These are phyloP conservation scores for Scheffersomyces lignicola DNA, from an alignment of 1,139 yeast species.

Conservation along the genomic window DNA sequence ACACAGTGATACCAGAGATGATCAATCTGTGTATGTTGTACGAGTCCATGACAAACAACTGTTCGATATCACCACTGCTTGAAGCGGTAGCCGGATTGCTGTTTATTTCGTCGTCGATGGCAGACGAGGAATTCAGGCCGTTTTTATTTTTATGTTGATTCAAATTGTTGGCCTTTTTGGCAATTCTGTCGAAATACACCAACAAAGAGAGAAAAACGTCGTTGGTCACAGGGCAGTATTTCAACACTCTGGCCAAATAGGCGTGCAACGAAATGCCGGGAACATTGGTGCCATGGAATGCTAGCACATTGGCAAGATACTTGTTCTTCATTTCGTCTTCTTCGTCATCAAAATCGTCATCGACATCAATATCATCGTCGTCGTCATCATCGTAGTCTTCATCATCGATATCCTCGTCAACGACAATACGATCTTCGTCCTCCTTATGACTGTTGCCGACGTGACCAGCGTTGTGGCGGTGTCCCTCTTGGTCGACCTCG, in stretches of 20 bases:
- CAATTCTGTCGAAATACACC: constrained; percentile 93
- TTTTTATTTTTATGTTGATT: constrained; percentile 24
- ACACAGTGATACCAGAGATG: constrained; percentile 95
- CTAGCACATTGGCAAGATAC: constrained; percentile 73
- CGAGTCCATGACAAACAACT: constrained; percentile 91
- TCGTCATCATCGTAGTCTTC: constrained; percentile 15
- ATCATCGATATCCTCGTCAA: constrained; percentile 15
- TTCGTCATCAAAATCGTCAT: constrained; percentile 35
- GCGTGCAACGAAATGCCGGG: constrained; percentile 94
- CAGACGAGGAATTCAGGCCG: constrained; percentile 5
- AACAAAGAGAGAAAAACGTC: constrained; percentile 88
- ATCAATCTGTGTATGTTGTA: constrained; percentile 92
- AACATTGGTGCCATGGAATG: constrained; percentile 93
- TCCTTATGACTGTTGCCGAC: constrained; percentile 8
- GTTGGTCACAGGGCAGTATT: constrained; percentile 96
- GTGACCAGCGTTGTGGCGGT: constrained; percentile 3
- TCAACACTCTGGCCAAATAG: constrained; percentile 83
- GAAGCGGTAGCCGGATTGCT: not conserved
- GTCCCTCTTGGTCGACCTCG: constrained; percentile 12
- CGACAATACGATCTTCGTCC: constrained; percentile 12
- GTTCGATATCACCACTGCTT: constrained; percentile 32
- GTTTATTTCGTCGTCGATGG: constrained; percentile 2
- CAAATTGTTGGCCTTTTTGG: constrained; percentile 74
- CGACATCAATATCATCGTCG: constrained; percentile 18
- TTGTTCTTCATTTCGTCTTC: constrained; percentile 52